A percentile compares a stretch with the other conserved stretches of the same genome.
Evolutionary conservation across 345 rosid genomes (phyloP).

Genomic region (Corchorus capsularis): DNA sequence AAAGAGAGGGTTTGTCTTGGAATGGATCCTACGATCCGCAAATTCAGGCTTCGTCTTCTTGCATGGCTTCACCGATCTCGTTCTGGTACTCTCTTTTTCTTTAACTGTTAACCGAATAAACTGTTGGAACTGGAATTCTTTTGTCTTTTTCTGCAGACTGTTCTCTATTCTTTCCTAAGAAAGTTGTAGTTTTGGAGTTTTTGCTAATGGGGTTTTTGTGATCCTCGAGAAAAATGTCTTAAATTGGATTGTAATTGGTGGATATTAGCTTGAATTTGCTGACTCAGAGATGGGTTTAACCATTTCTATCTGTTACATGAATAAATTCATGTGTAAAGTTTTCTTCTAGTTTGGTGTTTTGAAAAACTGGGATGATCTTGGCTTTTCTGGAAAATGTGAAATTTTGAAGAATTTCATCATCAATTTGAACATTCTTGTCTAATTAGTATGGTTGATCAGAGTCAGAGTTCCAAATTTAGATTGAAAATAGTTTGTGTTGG

Average conservation of each 20-base stretch:
- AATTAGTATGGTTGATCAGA: not conserved
- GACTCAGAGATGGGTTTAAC: not conserved
- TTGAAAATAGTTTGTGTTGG: not conserved
- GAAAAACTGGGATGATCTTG: not conserved
- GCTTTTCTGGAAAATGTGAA: not conserved
- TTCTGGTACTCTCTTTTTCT: constrained; percentile 45
- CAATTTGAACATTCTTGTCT: not conserved
- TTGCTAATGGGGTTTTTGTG: not conserved
- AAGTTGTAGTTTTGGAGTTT: not conserved
- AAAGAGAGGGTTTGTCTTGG: not conserved
- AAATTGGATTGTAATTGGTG: not conserved
- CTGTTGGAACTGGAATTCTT: not conserved
- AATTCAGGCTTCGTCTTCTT: constrained; percentile 54
- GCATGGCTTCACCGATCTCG: constrained; percentile 79
- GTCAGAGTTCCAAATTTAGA: not conserved
- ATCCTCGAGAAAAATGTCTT: constrained; percentile 1
- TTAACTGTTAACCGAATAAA: not conserved
- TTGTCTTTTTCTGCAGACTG: constrained; percentile 1
- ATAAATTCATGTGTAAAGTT: not conserved
- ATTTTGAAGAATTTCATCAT: constrained; percentile 1
- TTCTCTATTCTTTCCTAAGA: not conserved
- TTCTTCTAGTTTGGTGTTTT: not conserved
- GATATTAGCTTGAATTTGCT: not conserved
- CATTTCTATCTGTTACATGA: not conserved
- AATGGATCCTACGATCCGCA: constrained; percentile 59